Evolutionary conservation across 768 basidiomycete genomes (phyloP).

Genomic region (Mycena crocata): DNA sequence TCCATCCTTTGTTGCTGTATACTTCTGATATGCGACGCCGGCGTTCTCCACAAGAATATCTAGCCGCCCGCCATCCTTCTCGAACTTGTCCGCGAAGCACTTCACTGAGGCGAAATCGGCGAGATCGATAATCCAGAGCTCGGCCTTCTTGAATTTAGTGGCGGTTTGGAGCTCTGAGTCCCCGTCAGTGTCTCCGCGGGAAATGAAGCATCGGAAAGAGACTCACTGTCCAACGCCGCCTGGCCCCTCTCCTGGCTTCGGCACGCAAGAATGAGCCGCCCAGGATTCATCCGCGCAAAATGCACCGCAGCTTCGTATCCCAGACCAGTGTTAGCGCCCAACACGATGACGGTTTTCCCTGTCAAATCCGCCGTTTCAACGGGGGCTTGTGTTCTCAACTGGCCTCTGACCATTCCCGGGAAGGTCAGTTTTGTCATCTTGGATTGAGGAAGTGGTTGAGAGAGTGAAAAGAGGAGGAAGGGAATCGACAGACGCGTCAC

Average conservation of each 20-base stretch:
- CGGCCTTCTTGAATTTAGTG: slow-evolving; percentile 32
- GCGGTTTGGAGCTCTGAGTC: slow-evolving; percentile 8
- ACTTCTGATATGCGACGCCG: slow-evolving; percentile 24
- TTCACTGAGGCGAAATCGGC: slow-evolving; percentile 45
- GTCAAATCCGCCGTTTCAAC: slow-evolving; percentile 35
- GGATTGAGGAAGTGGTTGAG: no score
- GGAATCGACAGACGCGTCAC: no score
- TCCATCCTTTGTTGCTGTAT: slow-evolving; percentile 41
- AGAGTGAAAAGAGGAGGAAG: no score
- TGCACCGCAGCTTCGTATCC: slow-evolving; percentile 40
- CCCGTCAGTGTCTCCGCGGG: neutral
- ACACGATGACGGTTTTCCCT: slow-evolving; percentile 28
- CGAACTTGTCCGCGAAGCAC: slow-evolving; percentile 46
- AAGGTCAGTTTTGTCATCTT: slow-evolving; percentile 5
- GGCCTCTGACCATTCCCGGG: slow-evolving; percentile 13
- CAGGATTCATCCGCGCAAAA: slow-evolving; percentile 45
- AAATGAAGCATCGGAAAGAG: neutral
- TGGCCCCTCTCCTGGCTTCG: slow-evolving; percentile 31
- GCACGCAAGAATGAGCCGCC: slow-evolving; percentile 47
- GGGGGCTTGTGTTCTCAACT: slow-evolving; percentile 24
- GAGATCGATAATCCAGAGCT: slow-evolving; percentile 48
- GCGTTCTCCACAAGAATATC: slow-evolving; percentile 48
- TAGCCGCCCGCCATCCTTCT: slow-evolving; percentile 33
- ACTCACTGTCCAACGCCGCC: slow-evolving; percentile 16
- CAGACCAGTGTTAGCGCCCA: slow-evolving; percentile 35